These are phyloP conservation scores for Eimeria praecox DNA, from an alignment of 169 alveolate genomes.

Conservation along the genomic window DNA sequence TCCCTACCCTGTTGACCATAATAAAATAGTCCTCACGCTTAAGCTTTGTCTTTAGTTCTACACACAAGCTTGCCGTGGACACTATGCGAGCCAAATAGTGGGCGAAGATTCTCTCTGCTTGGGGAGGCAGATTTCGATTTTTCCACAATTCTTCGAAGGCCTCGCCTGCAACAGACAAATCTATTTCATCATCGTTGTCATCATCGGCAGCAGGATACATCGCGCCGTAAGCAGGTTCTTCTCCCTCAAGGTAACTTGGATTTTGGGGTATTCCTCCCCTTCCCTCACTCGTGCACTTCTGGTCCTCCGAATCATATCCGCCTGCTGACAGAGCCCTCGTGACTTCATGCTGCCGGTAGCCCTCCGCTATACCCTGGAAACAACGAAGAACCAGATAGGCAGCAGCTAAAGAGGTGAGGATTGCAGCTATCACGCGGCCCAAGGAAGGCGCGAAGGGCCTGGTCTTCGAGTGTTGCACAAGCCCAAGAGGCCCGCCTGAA, in stretches of 20 bases:
- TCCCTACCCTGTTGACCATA: background rate
- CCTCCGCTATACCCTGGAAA: background rate
- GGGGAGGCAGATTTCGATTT: background rate
- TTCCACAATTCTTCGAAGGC: background rate
- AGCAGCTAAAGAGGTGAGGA: background rate
- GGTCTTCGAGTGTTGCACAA: background rate
- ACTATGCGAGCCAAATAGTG: background rate
- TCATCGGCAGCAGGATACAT: no score
- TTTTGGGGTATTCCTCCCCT: no score
- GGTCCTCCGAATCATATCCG: background rate
- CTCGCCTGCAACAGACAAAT: background rate
- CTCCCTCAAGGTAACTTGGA: background rate
- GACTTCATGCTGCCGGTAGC: background rate
- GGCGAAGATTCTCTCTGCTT: background rate
- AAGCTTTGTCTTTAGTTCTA: background rate
- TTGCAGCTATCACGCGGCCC: background rate
- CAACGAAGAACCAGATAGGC: background rate
- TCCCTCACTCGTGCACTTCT: background rate
- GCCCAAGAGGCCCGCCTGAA: background rate
- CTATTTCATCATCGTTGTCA: no score
- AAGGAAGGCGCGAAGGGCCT: background rate
- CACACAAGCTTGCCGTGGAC: background rate
- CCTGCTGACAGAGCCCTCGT: background rate
- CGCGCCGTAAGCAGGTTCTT: background rate
- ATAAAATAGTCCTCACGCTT: background rate